These are phyloP conservation scores for Pseudoturritis turrita DNA, from an alignment of 345 rosid genomes.

Conservation along the genomic window DNA sequence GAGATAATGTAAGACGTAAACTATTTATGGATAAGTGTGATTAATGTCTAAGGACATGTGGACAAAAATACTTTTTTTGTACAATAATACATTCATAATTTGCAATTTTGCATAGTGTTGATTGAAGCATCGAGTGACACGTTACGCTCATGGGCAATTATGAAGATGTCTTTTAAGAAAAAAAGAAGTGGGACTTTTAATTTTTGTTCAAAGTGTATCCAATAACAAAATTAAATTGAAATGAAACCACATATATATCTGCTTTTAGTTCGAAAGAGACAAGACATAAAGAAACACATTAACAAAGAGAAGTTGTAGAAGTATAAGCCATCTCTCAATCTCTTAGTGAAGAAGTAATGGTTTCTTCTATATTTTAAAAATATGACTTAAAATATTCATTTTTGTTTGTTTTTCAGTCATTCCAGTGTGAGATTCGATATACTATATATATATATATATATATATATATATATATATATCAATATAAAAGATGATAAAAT, in stretches of 20 bases:
- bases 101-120: constrained; percentile 8
- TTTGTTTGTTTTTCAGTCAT: not conserved
- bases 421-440: not conserved
- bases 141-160: constrained; percentile 16
- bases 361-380: not conserved
- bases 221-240: constrained; percentile 13
- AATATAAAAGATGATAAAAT: no score
- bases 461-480: no score
- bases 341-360: constrained; percentile 33
- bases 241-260: constrained; percentile 23
- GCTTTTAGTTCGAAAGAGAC: constrained; percentile 31
- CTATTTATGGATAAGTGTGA: constrained; percentile 4
- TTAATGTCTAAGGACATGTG: constrained; percentile 8
- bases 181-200: constrained; percentile 21
- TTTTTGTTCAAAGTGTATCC: constrained; percentile 28
- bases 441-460: not conserved
- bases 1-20: not conserved
- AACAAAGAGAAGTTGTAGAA: constrained; percentile 21
- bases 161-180: constrained; percentile 6
- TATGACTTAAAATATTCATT: not conserved
- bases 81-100: not conserved
- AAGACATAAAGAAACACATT: constrained; percentile 28
- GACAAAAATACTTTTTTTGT: not conserved
- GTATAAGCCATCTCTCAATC: constrained; percentile 19
- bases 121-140: constrained; percentile 23